Base-by-base conservation (phyloP, 192 early-diverging fungal species). In the Linnemannia exigua region DNA sequence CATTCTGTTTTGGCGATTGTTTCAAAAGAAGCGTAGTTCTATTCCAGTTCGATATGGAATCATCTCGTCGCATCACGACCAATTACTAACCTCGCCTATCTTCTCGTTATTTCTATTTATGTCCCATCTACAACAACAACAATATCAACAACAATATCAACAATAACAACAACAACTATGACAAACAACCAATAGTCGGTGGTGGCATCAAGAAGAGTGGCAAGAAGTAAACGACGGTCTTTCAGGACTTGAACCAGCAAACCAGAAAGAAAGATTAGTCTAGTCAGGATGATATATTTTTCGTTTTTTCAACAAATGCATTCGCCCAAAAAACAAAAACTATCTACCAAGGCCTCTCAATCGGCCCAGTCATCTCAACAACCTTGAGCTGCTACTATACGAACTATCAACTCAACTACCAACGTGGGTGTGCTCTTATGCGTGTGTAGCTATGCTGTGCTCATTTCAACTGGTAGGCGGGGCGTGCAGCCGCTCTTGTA, bases 201-300 rank as follows among this genome's bases (percentile, higher is more conserved):
- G 94, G 93, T 75, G 94, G 94, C 47, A 94, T 95, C 86, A 95
- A 95, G 89, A 95, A 95, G 92, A 92, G 90, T 36, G 93, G 93
- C 76, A 95, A 94, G 89, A 94, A 95, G 89, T 93, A 92, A 91
- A 90, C 51, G 28, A 17, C 28, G n/a, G 33, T 11, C 15, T 20
- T 11, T 33, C 28, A 63, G 58, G 28, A 33, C 28, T 11, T 7
- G 11, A 5, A 63, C 22, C 58, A 63, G 28, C 58, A n/a, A 63
- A 63, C 58, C 67, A 17, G 36, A 41, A 8, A 46, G 37, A 69
- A 68, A 76, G 25, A 38, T 12, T 72, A 48, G 46, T 72, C 38
- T 48, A 31, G 47, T 8, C 46, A 48, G 28, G 36, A 47, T 48
- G 71, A 72, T 72, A 8, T 33, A n/a, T n/a, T 72, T 46, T 51